Conservation (phyloP, 1,284 basidiomycete genomes). For the Apiotrichum veenhuisii region DNA sequence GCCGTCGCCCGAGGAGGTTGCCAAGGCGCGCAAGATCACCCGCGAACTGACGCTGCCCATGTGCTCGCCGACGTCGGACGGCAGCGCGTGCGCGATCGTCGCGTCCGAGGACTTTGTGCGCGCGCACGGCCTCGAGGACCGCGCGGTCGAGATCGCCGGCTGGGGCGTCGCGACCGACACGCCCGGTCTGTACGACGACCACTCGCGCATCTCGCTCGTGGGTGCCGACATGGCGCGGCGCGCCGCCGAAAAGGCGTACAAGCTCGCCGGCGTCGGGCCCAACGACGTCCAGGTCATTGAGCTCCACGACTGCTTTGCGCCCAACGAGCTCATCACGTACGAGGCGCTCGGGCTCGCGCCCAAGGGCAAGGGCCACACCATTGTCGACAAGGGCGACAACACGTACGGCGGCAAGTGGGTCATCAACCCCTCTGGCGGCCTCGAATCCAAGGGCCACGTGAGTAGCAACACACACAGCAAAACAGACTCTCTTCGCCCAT, state of each 20-base stretch:
- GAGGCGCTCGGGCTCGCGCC: slow-evolving; percentile 16
- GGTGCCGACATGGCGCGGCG: slow-evolving; percentile 20
- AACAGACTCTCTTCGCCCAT: too few species aligned
- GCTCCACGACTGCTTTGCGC: slow-evolving; percentile 25
- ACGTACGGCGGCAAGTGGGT: slow-evolving; percentile 24
- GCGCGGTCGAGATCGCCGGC: slow-evolving; percentile 19
- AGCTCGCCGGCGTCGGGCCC: slow-evolving; percentile 12
- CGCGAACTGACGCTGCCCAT: slow-evolving; percentile 22
- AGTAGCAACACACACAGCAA: neutral
- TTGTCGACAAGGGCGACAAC: slow-evolving; percentile 20
- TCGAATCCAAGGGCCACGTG: slow-evolving; percentile 22
- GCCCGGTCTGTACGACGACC: slow-evolving; percentile 14
- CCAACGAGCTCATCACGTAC: slow-evolving; percentile 24
- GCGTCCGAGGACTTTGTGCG: slow-evolving; percentile 19
- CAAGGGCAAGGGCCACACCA: slow-evolving; percentile 15
- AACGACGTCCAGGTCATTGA: slow-evolving; percentile 22
- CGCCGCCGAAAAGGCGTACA: slow-evolving; percentile 16
- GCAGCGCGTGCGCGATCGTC: slow-evolving; percentile 15
- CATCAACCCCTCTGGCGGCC: slow-evolving; percentile 20
- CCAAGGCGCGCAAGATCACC: slow-evolving; percentile 16
- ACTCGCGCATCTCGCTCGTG: slow-evolving; percentile 19
- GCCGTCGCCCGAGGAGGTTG: slow-evolving; percentile 14
- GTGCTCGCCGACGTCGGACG: slow-evolving; percentile 23
- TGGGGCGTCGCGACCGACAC: slow-evolving; percentile 17
- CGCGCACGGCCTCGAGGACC: slow-evolving; percentile 17